Evolutionary conservation across 805 yeast genomes (phyloP).

Genomic region (Cyberlindnera bimundalis): DNA sequence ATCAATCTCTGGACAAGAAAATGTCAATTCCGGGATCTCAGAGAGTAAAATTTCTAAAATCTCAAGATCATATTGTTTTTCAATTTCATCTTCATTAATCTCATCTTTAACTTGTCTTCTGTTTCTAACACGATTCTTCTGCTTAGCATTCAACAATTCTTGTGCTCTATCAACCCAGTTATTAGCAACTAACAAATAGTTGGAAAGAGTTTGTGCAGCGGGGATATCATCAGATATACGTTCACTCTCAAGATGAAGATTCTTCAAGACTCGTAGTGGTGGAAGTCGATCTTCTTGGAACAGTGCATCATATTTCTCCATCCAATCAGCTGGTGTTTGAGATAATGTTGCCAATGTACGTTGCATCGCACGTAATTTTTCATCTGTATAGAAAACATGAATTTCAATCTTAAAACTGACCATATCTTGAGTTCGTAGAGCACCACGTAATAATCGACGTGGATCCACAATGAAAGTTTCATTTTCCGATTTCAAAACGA

Average conservation of each 20-base stretch:
- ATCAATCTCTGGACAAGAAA: slow-evolving; percentile 56
- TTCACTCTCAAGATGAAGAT: slow-evolving; percentile 53
- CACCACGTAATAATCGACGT: slow-evolving; percentile 29
- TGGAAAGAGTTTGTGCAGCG: slow-evolving; percentile 35
- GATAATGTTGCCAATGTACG: slow-evolving; percentile 39
- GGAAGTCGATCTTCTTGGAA: slow-evolving; percentile 43
- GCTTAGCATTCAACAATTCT: slow-evolving; percentile 35
- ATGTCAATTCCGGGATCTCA: slow-evolving; percentile 47
- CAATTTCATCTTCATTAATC: slow-evolving; percentile 3
- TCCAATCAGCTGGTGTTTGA: slow-evolving; percentile 51
- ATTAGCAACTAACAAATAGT: slow-evolving; percentile 43
- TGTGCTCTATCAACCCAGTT: slow-evolving; percentile 56
- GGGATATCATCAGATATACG: slow-evolving; percentile 40
- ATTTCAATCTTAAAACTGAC: slow-evolving; percentile 37
- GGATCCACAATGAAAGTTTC: slow-evolving; percentile 33
- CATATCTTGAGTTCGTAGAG: not conserved
- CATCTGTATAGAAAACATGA: slow-evolving; percentile 50
- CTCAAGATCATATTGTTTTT: slow-evolving; percentile 17
- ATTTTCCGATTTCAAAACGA: slow-evolving; percentile 36
- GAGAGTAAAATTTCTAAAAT: slow-evolving; percentile 32
- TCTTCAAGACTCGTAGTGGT: slow-evolving; percentile 41
- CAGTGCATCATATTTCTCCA: slow-evolving; percentile 38
- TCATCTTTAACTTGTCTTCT: slow-evolving; percentile 13
- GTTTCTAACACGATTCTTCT: slow-evolving; percentile 40
- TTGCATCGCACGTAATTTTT: slow-evolving; percentile 39